Evolutionary conservation across 192 early-diverging fungal species (phyloP), one percentile per base, ranked within the genome.

Genomic region (Geosiphon pyriformis): DNA sequence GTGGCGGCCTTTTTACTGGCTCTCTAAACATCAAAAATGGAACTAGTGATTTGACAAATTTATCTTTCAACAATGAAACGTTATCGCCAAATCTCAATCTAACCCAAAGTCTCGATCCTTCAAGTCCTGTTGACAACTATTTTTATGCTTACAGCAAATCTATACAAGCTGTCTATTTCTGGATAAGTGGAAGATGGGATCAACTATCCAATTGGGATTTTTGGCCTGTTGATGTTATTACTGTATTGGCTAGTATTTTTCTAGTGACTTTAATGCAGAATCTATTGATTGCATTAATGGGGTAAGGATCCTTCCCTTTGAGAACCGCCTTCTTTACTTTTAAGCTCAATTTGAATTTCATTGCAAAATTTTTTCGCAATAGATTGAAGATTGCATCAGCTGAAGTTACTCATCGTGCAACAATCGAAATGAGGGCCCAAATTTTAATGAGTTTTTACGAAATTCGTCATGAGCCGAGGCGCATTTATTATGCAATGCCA

Each of bases 171-270:
- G 61, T 62, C 23, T 62, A 50, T 25, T 62, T 62, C 50, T 62
- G 61, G 61, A 50, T 62, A 23, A 49, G 47, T 31, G 61, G 61
- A 31, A 11, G 61, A 62, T 62, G 61, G 61, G 61, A 59, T 59
- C 58, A 59, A 37, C 0, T 59, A 4, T 30, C 32, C 20, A 4
- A 42, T 0, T 59, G 58, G 58, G 22, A 59, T 42, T 59, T 59
- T 10, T 59, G 58, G 58, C 58, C 58, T n/a, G 10, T 59, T n/a
- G 15, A 42, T 27, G 58, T 59, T 18, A 11, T 59, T 3, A 35
- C n/a, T 37, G 4, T 42, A 59, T 25, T 37, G 1, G 42, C 60
- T 17, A 62, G 60, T 62, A 29, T 62, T 18, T 50, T 62, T 10
- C n/a, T 62, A 11, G 49, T 52, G 15, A 64, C 31, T 52, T 8